Percentiles rank a stretch among this genome's conserved stretches.
These are phyloP conservation scores for Aspergillus ellipticus DNA, from an alignment of 495 filamentous ascomycete genomes.

Conservation along the genomic window DNA sequence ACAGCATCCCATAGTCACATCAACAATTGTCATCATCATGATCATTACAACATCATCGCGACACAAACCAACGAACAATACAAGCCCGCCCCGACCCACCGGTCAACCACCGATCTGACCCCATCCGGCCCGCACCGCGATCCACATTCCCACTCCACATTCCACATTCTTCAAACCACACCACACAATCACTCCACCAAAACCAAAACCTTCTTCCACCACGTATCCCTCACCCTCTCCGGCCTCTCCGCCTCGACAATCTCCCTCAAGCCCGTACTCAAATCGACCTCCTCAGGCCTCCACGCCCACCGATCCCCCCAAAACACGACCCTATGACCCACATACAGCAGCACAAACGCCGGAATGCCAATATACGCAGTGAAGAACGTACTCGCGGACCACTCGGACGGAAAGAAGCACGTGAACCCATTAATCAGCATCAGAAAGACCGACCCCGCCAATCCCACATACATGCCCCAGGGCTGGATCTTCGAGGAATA, in stretches of 20 bases:
- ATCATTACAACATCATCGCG: too few species aligned
- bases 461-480: constrained; percentile 45
- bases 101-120: too few species aligned
- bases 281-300: constrained; percentile 50
- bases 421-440: constrained; percentile 60
- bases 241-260: constrained; percentile 50
- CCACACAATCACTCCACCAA: constrained; percentile 18
- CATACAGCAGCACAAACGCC: constrained; percentile 53
- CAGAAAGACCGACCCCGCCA: constrained; percentile 49
- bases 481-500: constrained; percentile 53
- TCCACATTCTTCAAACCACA: too few species aligned
- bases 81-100: too few species aligned
- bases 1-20: too few species aligned
- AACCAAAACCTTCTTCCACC: constrained; percentile 30
- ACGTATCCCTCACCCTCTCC: constrained; percentile 25
- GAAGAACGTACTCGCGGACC: constrained; percentile 51
- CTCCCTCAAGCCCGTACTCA: constrained; percentile 52
- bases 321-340: constrained; percentile 45
- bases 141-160: too few species aligned
- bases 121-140: too few species aligned
- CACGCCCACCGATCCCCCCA: constrained; percentile 53
- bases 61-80: too few species aligned
- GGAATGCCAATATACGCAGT: constrained; percentile 63
- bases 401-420: constrained; percentile 57
- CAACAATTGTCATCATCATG: too few species aligned